These are phyloP conservation scores for Termitomyces sp. DNA, from an alignment of 768 basidiomycete species.

Conservation along the genomic window DNA sequence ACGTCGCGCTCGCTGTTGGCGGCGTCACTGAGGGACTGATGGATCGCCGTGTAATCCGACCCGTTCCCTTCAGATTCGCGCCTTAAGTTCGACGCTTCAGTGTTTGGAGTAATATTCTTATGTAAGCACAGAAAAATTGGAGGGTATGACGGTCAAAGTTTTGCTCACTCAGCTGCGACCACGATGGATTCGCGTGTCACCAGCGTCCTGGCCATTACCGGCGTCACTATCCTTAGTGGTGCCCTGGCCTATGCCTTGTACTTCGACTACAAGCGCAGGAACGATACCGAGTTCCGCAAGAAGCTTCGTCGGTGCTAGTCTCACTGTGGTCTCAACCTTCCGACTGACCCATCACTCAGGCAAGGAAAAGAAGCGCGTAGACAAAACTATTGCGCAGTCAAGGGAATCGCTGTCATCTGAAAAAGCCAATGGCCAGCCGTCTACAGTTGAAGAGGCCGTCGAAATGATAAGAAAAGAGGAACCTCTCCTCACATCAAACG, in stretches of 20 bases:
- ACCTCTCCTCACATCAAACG: slow-evolving; percentile 53
- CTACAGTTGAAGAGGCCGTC: slow-evolving; percentile 61
- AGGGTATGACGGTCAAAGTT: slow-evolving; percentile 2
- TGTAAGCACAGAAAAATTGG: slow-evolving; percentile 15
- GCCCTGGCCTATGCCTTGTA: slow-evolving; percentile 82
- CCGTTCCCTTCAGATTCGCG: neutral
- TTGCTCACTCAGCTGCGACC: slow-evolving; percentile 8
- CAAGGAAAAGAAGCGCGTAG: slow-evolving; percentile 89
- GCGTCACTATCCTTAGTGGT: slow-evolving; percentile 51
- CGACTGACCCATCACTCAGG: slow-evolving; percentile 43
- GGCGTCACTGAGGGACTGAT: neutral
- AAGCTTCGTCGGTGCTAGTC: slow-evolving; percentile 64
- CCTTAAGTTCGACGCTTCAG: neutral
- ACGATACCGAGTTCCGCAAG: slow-evolving; percentile 84
- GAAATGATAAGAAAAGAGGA: slow-evolving; percentile 67
- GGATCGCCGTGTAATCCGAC: neutral
- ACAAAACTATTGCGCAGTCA: slow-evolving; percentile 58
- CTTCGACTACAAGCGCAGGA: slow-evolving; percentile 93
- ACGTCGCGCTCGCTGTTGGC: slow-evolving; percentile 7
- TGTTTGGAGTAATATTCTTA: slow-evolving; percentile 11
- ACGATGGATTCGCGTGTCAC: slow-evolving; percentile 38
- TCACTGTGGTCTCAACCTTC: slow-evolving; percentile 7
- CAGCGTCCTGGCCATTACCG: slow-evolving; percentile 41
- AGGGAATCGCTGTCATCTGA: slow-evolving; percentile 27
- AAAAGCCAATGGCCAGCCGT: slow-evolving; percentile 34